A percentile compares a stretch with the other conserved stretches of the same genome.
Evolutionary conservation across 768 basidiomycete species (phyloP).

Genomic region (Termitomyces sp.): DNA sequence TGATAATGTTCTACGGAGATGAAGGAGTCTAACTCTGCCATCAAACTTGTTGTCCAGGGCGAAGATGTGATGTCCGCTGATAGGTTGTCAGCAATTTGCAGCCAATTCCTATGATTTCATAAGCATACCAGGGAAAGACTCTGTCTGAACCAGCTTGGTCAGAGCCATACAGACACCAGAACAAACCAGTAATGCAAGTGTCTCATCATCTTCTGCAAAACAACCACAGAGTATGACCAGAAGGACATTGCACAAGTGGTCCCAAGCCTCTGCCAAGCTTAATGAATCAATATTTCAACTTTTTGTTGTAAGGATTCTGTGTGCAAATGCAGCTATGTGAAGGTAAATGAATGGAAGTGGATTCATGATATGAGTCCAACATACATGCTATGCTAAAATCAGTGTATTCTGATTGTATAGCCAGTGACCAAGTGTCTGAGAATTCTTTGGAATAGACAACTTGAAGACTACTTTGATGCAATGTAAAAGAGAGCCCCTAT

Average conservation of each 20-base stretch:
- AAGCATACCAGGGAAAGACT: slow-evolving; percentile 23
- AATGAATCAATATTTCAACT: slow-evolving; percentile 28
- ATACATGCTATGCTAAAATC: slow-evolving; percentile 40
- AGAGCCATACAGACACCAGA: slow-evolving; percentile 51
- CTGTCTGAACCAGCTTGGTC: slow-evolving; percentile 28
- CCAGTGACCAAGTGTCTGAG: too few species aligned
- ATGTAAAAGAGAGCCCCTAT: too few species aligned
- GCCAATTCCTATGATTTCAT: background rate
- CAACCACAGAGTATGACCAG: slow-evolving; percentile 44
- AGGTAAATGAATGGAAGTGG: background rate
- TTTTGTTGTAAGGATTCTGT: slow-evolving; percentile 32
- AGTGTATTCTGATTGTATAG: slow-evolving; percentile 18
- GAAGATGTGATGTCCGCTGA: slow-evolving; percentile 31
- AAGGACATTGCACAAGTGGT: slow-evolving; percentile 47
- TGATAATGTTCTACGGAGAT: slow-evolving; percentile 8
- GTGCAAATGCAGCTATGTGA: slow-evolving; percentile 41
- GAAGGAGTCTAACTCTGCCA: slow-evolving; percentile 32
- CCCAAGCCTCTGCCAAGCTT: slow-evolving; percentile 48
- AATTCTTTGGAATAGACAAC: too few species aligned
- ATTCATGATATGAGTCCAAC: background rate
- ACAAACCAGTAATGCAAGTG: slow-evolving; percentile 46
- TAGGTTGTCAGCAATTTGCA: background rate
- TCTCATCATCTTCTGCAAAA: slow-evolving; percentile 43
- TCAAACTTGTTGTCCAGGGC: slow-evolving; percentile 50
- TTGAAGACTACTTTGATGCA: too few species aligned